Percentiles rank a stretch among this genome's conserved stretches.
Evolutionary conservation across 768 basidiomycete genomes (phyloP).

Genomic region (Strobilomyces echinocephalus): DNA sequence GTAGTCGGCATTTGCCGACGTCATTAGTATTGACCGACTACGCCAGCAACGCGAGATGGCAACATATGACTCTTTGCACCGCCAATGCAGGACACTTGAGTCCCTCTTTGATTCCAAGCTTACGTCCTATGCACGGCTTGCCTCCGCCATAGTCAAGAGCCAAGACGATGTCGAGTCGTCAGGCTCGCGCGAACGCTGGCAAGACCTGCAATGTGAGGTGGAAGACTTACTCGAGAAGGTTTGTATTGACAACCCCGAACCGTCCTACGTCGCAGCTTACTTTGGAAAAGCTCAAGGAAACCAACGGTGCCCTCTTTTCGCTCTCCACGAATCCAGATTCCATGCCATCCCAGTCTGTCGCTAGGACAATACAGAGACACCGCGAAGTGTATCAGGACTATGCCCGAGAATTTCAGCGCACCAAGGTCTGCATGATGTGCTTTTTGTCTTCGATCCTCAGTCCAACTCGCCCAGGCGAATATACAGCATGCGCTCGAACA

Average conservation of each 20-base stretch:
- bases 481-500: constrained; percentile 80
- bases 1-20: constrained; percentile 20
- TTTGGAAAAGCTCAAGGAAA: constrained; percentile 70
- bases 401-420: constrained; percentile 75
- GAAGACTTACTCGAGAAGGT: constrained; percentile 87
- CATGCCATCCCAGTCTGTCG: constrained; percentile 75
- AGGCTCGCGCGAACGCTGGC: constrained; percentile 68
- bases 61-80: constrained; percentile 82
- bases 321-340: constrained; percentile 61
- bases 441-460: neutral
- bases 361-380: constrained; percentile 87
- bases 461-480: constrained; percentile 50
- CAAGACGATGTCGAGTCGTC: constrained; percentile 62
- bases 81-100: constrained; percentile 91
- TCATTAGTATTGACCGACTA: neutral
- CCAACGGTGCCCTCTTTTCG: constrained; percentile 71
- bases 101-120: constrained; percentile 89
- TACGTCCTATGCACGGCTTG: constrained; percentile 84
- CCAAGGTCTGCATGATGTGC: constrained; percentile 52
- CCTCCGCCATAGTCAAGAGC: constrained; percentile 55
- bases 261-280: constrained; percentile 6
- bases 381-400: constrained; percentile 88
- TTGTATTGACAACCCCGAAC: constrained; percentile 16
- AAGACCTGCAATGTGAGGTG: constrained; percentile 80
- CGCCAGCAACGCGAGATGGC: constrained; percentile 43